phyloP scores from a whole-genome alignment of 2,329 filamentous ascomycete genomes.

The Colletotrichum destructivum region DNA sequence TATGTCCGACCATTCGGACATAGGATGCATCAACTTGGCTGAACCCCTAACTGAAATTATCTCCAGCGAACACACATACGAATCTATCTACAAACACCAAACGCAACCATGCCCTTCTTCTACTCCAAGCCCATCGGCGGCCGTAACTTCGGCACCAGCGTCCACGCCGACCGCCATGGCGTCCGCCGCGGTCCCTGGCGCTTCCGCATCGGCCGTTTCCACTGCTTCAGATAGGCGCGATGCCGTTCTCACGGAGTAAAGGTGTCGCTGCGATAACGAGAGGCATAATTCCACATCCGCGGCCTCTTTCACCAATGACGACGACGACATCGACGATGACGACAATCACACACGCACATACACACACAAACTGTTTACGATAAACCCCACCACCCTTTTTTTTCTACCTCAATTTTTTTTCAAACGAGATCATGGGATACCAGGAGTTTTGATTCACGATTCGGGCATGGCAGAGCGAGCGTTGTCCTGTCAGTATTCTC shows the following conservation, averaged over 20 bases:
- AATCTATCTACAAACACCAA: background rate
- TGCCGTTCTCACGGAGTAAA: slow-evolving; percentile 2
- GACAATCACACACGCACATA: background rate
- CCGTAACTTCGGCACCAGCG: slow-evolving; percentile 65
- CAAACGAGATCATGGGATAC: slow-evolving; percentile 23
- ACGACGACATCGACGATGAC: too few species aligned
- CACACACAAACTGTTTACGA: background rate
- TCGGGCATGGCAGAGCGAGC: slow-evolving; percentile 23
- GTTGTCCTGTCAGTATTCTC: slow-evolving; percentile 22
- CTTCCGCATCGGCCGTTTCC: slow-evolving; percentile 65
- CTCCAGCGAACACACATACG: background rate
- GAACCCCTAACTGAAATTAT: background rate
- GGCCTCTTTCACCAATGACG: background rate
- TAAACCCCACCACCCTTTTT: too few species aligned
- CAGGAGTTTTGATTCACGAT: slow-evolving; percentile 17
- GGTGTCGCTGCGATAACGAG: slow-evolving; percentile 8
- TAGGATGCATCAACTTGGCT: background rate
- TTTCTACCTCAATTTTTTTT: background rate
- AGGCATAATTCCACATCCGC: background rate
- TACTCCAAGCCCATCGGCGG: slow-evolving; percentile 63
- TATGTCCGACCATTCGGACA: background rate
- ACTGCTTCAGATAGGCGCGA: slow-evolving; percentile 60
- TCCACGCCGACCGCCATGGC: slow-evolving; percentile 62
- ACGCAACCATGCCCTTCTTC: slow-evolving; percentile 60
- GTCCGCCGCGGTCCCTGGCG: slow-evolving; percentile 66